These are phyloP conservation scores for Fagopyrum homotropicum DNA, from an alignment of 148 eudicot genomes.

Conservation along the genomic window DNA sequence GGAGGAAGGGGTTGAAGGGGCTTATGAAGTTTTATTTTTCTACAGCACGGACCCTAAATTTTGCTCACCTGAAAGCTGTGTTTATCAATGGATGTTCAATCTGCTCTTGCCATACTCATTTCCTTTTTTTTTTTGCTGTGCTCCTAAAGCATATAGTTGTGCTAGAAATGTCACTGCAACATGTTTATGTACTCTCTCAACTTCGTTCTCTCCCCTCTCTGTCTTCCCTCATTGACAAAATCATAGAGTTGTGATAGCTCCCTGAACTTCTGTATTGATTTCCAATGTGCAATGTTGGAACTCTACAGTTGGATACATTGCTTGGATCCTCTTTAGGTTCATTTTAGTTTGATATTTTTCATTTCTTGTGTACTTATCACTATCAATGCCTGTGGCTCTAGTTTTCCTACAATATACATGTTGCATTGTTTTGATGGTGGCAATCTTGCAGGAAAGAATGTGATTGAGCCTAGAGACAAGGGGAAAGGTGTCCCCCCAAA, in stretches of 20 bases:
- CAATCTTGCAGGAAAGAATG: conserved; percentile 35
- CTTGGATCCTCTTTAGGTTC: neutral
- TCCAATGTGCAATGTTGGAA: neutral
- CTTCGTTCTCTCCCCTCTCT: too few species aligned
- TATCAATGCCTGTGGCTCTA: neutral
- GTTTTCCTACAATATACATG: neutral
- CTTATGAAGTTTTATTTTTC: neutral
- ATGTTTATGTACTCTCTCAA: too few species aligned
- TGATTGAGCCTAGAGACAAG: conserved; percentile 18
- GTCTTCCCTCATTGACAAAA: too few species aligned
- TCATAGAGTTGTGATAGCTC: neutral
- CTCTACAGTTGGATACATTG: neutral
- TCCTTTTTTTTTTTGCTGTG: too few species aligned
- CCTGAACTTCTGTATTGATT: neutral
- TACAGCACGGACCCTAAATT: too few species aligned
- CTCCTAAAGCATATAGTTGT: too few species aligned
- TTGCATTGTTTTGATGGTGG: conserved; percentile 4
- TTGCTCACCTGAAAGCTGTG: too few species aligned
- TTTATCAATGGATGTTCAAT: too few species aligned
- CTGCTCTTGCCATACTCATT: too few species aligned
- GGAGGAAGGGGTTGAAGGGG: neutral
- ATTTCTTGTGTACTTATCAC: neutral
- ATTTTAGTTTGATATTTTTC: neutral
- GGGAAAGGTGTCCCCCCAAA: conserved; percentile 23
- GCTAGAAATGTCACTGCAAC: too few species aligned